Evolutionary conservation across 2,329 filamentous ascomycete genomes (phyloP).

Genomic region (Sarocladium strictum): DNA sequence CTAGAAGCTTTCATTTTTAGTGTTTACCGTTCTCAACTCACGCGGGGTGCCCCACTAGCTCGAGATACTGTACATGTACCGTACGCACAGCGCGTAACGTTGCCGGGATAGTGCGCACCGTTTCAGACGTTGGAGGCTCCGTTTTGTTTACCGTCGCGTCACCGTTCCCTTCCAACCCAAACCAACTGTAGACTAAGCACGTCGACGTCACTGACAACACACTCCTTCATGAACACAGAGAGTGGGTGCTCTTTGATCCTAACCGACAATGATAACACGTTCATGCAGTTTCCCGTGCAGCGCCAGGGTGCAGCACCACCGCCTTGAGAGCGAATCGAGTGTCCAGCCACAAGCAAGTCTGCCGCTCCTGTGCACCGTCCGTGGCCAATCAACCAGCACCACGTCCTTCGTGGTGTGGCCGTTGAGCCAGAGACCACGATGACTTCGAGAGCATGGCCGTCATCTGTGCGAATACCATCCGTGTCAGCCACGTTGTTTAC

Average conservation of each 20-base stretch:
- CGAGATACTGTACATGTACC: too few relatives aligned
- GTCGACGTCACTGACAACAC: neutral
- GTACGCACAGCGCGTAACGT: too few relatives aligned
- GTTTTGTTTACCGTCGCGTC: neutral
- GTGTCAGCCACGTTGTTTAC: slow-evolving; percentile 1
- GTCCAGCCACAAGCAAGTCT: slow-evolving; percentile 3
- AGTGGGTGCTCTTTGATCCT: neutral
- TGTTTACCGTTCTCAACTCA: too few relatives aligned
- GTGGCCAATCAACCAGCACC: neutral
- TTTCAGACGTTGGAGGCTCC: neutral
- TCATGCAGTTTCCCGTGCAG: neutral
- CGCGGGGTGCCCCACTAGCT: too few relatives aligned
- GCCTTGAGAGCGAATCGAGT: neutral
- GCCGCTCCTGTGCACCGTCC: neutral
- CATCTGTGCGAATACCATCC: neutral
- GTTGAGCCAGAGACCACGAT: neutral
- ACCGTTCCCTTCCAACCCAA: neutral
- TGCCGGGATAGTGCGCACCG: neutral
- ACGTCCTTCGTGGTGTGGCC: neutral
- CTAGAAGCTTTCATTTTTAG: too few relatives aligned
- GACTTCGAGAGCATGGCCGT: neutral
- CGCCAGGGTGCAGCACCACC: neutral
- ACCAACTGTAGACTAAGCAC: neutral
- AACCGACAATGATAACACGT: neutral
- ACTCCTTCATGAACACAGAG: neutral